phyloP scores from a whole-genome alignment of 306 rosid species.

The Castanea crenata region DNA sequence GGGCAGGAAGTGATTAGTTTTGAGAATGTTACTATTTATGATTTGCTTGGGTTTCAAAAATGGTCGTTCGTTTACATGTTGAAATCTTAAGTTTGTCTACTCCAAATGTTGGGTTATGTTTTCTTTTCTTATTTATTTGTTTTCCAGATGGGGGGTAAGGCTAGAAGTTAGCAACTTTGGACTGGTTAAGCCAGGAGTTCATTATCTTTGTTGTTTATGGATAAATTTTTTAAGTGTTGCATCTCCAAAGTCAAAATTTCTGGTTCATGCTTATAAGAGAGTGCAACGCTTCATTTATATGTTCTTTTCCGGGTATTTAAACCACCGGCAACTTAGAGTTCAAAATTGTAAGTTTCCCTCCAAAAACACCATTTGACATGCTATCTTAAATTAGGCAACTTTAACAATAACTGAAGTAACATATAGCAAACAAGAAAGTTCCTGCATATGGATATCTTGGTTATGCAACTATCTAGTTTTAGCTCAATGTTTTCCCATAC shows the following conservation, averaged over 20 bases:
- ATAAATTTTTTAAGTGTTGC: neutral
- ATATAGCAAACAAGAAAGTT: slow-evolving; percentile 1
- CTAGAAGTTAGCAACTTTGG: neutral
- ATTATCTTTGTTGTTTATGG: neutral
- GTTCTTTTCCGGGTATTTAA: neutral
- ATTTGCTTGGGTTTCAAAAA: neutral
- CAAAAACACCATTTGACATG: neutral
- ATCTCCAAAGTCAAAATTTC: neutral
- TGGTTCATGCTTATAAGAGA: neutral
- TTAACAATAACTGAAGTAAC: neutral
- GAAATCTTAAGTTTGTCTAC: neutral
- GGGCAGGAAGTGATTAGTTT: neutral
- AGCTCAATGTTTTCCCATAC: neutral
- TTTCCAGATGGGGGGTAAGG: neutral
- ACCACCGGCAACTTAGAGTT: neutral
- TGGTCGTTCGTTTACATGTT: neutral
- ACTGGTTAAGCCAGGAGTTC: neutral
- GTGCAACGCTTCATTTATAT: neutral
- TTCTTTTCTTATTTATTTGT: neutral
- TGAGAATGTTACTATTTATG: neutral
- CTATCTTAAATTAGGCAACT: neutral
- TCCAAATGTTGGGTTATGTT: neutral
- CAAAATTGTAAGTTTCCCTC: neutral
- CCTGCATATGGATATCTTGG: neutral
- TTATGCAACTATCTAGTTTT: neutral